Percentiles rank a stretch among this genome's conserved stretches.
Evolutionary conservation across 2,329 filamentous ascomycete species (phyloP).

Genomic region (Sclerotiophoma versabilis): DNA sequence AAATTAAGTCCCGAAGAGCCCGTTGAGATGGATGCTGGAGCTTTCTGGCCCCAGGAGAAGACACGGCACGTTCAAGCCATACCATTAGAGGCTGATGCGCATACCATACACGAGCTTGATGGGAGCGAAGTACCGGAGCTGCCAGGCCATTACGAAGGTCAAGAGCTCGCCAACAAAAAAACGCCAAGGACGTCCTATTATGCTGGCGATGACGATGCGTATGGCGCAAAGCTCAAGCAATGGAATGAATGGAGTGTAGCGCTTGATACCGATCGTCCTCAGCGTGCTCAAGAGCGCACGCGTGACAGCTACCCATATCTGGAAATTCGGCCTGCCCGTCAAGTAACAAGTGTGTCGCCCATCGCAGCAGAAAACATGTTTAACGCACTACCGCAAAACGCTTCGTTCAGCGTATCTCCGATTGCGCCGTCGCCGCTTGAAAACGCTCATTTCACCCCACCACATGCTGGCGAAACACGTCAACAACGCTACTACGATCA

Average conservation of each 20-base stretch:
- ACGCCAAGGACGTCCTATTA: conserved; percentile 8
- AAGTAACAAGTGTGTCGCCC: conserved; percentile 3
- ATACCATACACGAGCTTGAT: conserved; percentile 31
- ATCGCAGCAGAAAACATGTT: not conserved
- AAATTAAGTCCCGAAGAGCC: conserved; percentile 9
- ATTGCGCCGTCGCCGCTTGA: conserved; percentile 20
- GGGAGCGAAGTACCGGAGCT: conserved; percentile 30
- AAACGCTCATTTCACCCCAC: conserved; percentile 14
- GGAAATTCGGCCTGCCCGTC: conserved; percentile 1
- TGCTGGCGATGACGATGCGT: conserved; percentile 19
- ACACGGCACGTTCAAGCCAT: conserved; percentile 10
- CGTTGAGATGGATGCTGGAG: conserved; percentile 10
- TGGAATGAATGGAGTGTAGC: conserved; percentile 20
- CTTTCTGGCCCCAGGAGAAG: conserved; percentile 24
- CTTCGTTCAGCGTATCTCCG: conserved; percentile 16
- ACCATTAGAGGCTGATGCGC: conserved; percentile 32
- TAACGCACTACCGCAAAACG: conserved; percentile 7
- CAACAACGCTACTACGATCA: conserved; percentile 13
- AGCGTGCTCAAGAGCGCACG: not conserved
- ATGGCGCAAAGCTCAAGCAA: conserved; percentile 14
- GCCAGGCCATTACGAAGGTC: conserved; percentile 22
- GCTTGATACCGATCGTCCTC: conserved; percentile 9
- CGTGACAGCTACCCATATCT: conserved; percentile 2
- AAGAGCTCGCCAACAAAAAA: conserved; percentile 21
- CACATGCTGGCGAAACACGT: not conserved